A percentile compares a stretch with the other conserved stretches of the same genome.
These are phyloP conservation scores for Ophiostoma sp. DNA, from an alignment of 2,329 filamentous ascomycete genomes.

Conservation along the genomic window DNA sequence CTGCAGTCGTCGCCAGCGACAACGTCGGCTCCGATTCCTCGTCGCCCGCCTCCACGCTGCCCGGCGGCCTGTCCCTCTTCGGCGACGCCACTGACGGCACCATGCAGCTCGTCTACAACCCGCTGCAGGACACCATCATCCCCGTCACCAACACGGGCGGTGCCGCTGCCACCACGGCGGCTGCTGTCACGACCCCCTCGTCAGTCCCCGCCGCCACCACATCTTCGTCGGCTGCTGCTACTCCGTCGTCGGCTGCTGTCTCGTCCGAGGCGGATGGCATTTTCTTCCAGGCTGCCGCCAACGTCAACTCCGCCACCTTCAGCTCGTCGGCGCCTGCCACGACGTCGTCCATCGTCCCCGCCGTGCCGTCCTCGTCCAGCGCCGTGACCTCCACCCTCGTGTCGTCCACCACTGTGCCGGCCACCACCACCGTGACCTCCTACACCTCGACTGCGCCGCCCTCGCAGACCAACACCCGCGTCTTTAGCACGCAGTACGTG, in stretches of 20 bases:
- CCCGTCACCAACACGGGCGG: constrained; percentile 21
- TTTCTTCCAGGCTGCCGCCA: constrained; percentile 14
- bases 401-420: constrained; percentile 5
- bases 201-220: constrained; percentile 17
- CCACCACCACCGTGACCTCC: constrained; percentile 16
- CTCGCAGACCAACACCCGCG: constrained; percentile 30
- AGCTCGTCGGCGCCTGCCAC: not conserved
- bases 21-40: constrained; percentile 42
- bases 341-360: not conserved
- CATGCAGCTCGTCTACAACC: constrained; percentile 23
- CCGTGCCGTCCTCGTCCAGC: not conserved
- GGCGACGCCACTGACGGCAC: constrained; percentile 20
- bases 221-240: not conserved
- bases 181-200: constrained; percentile 21
- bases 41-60: constrained; percentile 48
- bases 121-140: constrained; percentile 18
- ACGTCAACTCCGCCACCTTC: constrained; percentile 15
- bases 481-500: constrained; percentile 49
- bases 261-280: not conserved
- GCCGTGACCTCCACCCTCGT: constrained; percentile 5
- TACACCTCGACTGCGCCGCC: constrained; percentile 30
- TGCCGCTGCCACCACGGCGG: not conserved
- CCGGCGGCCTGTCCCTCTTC: constrained; percentile 54
- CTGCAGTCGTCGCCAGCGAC: constrained; percentile 51
- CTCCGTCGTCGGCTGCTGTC: not conserved